Base-by-base conservation (phyloP, 2,329 filamentous ascomycete species). In the Aspergillus fumigatus region DNA sequence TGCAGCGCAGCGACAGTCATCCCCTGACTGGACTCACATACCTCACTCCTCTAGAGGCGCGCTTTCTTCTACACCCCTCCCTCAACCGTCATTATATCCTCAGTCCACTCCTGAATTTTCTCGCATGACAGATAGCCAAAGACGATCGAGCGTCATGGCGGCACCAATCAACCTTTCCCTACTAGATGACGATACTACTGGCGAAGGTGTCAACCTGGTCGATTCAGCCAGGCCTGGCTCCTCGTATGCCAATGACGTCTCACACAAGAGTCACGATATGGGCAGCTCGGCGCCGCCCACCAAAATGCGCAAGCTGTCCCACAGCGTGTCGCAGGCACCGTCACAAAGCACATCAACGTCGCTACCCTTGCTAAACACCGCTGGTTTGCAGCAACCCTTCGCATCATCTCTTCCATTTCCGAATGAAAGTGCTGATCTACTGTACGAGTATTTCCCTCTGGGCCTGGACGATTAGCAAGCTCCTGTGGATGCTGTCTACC, bases 391-490 rank as follows among this genome's bases (percentile, higher is more conserved):
- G 27, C 70, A 73, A 51, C 64, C 68, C 82, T 84, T 69, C 87
- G 88, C 68, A 81, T 89, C 35, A 76, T 86, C 62, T 21, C 66
- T 77, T 21, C 68, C 73, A 3, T 73, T 73, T 51, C 67, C 71
- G n/a, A 73, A 70, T 40, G 91, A 96, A 65, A 88, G 88, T 64
- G 87, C 87, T 0, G 92, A 97, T 73, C 78, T 92, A 62, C 78
- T 97, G 19, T 97, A 97, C 70, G 92, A 97, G 75, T 97, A 97
- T 70, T 97, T 97, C 62, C 92, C 92, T 0, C 80, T 97, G 17
- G 92, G 88, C 50, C 77, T 96, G 57, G 92, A 97, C 71, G 92
- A 97, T 68, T 97, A 84, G 87, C 91, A 92, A 84, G 89, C 89
- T 2, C 91, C 90, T 1, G 90, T 95, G 3, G 91, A 96, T 73